Base-by-base conservation (phyloP, 2,329 filamentous ascomycete species). In the Pseudocercospora fuligena region DNA sequence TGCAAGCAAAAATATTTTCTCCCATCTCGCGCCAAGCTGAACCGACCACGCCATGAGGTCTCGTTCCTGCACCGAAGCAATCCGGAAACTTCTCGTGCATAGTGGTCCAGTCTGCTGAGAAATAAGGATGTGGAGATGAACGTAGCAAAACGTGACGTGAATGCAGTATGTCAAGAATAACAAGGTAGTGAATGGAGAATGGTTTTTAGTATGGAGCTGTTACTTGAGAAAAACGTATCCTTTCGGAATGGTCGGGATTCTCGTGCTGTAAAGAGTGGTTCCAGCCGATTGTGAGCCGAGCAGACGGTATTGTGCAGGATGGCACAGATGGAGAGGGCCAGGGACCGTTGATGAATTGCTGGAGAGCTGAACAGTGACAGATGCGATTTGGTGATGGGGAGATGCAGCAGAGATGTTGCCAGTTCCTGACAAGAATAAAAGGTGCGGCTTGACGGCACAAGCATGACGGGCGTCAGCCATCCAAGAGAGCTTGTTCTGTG, bases 401-500 rank as follows among this genome's bases (percentile, higher is more conserved):
- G 49, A 16, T 23, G 21, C 23, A 27, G 21, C 19, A 53, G 46
- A 2, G 46, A 47, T 47, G n/a, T 23, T 12, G 33, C 33, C 33
- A 14, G 33, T 36, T 36, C 33, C 33, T 36, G 33, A 31, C 29
- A 31, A 31, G 29, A 31, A 31, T 7, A 27, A 31, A 31, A 31
- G 29, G 29, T 31, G 29, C 29, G 29, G 29, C 29, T 31, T 31
- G 29, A 31, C 5, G 47, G 21, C 49, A 53, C 49, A 65, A 65
- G 58, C 63, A 63, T 65, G 27, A 51, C 27, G 36, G 33, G 33
- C 43, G 43, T 43, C 29, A 8, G 43, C 54, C 4, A 43, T 2
- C 57, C 63, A 61, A 61, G 58, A 61, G 58, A 57, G 63, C 63
- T 65, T 65, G 58, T 53, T 25, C 49, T 12, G 16, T 21, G 47